Evolutionary conservation across 129 eudicot species (phyloP), one percentile per base, ranked within the genome.

Genomic region (Flaveria ramosissima): DNA sequence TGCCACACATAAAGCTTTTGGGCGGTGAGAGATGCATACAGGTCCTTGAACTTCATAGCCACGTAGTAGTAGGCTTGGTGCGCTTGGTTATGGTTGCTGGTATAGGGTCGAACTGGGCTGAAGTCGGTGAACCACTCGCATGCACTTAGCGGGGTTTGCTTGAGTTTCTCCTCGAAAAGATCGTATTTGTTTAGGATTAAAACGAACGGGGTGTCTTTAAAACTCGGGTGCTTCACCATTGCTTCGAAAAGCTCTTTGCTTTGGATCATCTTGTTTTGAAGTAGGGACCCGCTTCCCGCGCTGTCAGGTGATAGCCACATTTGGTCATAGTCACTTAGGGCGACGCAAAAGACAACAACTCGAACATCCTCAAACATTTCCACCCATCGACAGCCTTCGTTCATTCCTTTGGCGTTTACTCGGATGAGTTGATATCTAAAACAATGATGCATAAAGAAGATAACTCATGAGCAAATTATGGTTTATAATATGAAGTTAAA

Each of bases 361-460:
- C 97, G 89, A 21, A 88, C 95, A 73, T 87, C 96, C 78, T 93
- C 98, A 45, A 93, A 93, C 98, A 90, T 90, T 85, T 90, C 98
- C 11, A 93, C 88, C 98, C 98, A 93, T 77, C 92, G 90, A 82
- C 98, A 93, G 6, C 98, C 96, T 76, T 88, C 92, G 62, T 75
- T 85, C 89, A 90, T 81, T 45, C 98, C 98, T 85, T 93, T 90
- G 1, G 95, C 92, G 42, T 89, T 88, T 73, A 93, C 84, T 78
- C 96, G 80, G 45, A 93, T 93, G 21, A 93, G 87, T 70, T 93
- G 92, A 83, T 88, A 93, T 82, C 98, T 93, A 56, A 80, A 30
- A 68, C 50, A 27, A 30, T 32, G 39, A 66, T 12, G 50, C 17
- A 46, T 43, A 24, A 50, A 30, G 26, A 32, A 36, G 41, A 5